Percentiles rank a stretch among this genome's conserved stretches.
Conservation (phyloP, 2,329 filamentous ascomycete species). For the Ophiosphaerella korrae region DNA sequence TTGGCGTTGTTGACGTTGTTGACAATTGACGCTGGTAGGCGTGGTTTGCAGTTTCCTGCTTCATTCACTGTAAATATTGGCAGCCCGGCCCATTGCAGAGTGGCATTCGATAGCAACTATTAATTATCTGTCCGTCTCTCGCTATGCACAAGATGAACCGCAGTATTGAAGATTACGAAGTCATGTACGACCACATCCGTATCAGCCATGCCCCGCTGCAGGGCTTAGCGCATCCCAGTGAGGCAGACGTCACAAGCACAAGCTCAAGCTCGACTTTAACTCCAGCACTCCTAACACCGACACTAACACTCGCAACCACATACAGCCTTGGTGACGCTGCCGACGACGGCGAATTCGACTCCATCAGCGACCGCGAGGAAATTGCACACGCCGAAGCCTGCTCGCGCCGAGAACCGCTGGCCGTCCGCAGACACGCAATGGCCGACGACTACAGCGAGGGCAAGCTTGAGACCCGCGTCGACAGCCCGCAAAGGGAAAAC, state of each 20-base stretch:
- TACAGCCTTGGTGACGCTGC: slow-evolving; percentile 8
- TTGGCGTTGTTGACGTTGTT: slow-evolving; percentile 51
- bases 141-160: not conserved
- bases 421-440: slow-evolving; percentile 32
- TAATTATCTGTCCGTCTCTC: slow-evolving; percentile 2
- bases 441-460: slow-evolving; percentile 60
- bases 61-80: not conserved
- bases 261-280: slow-evolving; percentile 16
- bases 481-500: slow-evolving; percentile 88
- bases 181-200: slow-evolving; percentile 11
- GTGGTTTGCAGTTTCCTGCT: not conserved
- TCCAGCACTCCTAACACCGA: slow-evolving; percentile 3
- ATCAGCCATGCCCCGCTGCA: not conserved
- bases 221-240: slow-evolving; percentile 1
- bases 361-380: slow-evolving; percentile 13
- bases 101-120: slow-evolving; percentile 7
- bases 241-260: slow-evolving; percentile 1
- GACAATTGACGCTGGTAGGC: slow-evolving; percentile 7
- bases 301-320: slow-evolving; percentile 4
- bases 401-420: slow-evolving; percentile 6
- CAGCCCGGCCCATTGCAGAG: slow-evolving; percentile 4
- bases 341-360: slow-evolving; percentile 21
- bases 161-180: slow-evolving; percentile 3
- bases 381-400: slow-evolving; percentile 9
- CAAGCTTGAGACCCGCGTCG: slow-evolving; percentile 80